Evolutionary conservation across 495 filamentous ascomycete species (phyloP).

Genomic region (Aspergillus panamensis): DNA sequence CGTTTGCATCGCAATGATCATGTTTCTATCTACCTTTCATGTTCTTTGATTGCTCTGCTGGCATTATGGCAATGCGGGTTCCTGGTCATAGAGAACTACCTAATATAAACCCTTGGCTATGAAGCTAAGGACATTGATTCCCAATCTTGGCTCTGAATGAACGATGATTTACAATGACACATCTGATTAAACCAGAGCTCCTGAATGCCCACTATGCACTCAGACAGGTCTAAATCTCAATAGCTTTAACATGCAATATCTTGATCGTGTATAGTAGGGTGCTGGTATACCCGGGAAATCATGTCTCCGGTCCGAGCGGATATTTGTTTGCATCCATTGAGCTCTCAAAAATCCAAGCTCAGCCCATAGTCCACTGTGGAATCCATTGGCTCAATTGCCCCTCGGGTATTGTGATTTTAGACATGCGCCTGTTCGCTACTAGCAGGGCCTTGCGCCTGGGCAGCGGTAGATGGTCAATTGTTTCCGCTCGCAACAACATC

Average conservation of each 20-base stretch:
- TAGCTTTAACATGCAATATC: neutral
- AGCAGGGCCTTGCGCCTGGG: conserved; percentile 43
- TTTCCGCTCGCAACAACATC: conserved; percentile 25
- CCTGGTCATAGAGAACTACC: conserved; percentile 13
- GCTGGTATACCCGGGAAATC: neutral
- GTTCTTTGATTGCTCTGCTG: conserved; percentile 1
- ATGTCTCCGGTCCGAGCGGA: conserved; percentile 5
- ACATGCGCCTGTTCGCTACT: conserved; percentile 46
- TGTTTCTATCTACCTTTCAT: conserved; percentile 11
- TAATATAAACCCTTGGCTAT: neutral
- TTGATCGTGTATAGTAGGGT: neutral
- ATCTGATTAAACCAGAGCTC: no score
- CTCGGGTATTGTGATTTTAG: neutral
- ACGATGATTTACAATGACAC: neutral
- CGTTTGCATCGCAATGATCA: conserved; percentile 17
- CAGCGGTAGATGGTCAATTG: conserved; percentile 40
- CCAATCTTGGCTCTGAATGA: neutral
- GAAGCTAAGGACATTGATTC: neutral
- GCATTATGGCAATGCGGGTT: conserved; percentile 1
- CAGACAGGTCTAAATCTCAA: no score
- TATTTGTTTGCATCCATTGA: neutral
- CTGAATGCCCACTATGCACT: no score
- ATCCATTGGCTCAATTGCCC: neutral
- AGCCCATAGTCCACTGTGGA: neutral
- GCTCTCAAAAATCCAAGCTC: neutral